Conservation (phyloP, 441 rosid genomes). For the Corymbia citriodora region DNA sequence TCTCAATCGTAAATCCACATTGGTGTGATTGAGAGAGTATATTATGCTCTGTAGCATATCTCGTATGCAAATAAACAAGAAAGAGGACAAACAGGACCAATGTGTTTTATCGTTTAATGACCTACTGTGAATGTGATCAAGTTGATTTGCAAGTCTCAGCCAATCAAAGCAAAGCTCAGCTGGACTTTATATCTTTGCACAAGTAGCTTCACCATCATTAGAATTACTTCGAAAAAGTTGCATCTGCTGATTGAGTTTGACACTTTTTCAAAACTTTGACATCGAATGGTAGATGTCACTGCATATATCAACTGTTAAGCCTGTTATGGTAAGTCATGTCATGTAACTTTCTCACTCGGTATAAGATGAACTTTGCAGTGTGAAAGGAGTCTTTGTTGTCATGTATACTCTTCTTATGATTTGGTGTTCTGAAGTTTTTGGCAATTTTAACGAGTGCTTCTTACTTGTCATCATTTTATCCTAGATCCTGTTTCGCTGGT, state of each 20-base stretch:
- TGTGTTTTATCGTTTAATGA: background rate
- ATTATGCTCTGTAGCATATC: background rate
- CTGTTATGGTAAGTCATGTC: background rate
- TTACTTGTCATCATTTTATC: background rate
- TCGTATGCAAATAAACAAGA: background rate
- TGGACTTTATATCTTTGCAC: background rate
- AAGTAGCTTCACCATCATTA: background rate
- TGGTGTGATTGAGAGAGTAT: background rate
- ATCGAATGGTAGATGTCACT: background rate
- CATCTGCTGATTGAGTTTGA: background rate
- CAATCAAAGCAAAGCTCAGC: background rate
- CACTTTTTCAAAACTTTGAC: background rate
- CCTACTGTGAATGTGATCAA: background rate
- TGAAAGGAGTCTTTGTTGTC: background rate
- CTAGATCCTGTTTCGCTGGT: constrained; percentile 82
- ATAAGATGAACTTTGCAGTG: background rate
- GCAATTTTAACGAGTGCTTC: background rate
- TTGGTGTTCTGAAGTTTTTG: background rate
- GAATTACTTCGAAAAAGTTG: background rate
- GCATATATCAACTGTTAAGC: background rate
- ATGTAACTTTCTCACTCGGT: background rate
- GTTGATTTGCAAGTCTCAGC: background rate
- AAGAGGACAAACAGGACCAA: background rate
- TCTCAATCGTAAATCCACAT: background rate
- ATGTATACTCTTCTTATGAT: background rate